phyloP scores from a whole-genome alignment of 306 rosid species.

The Gleditsia sinensis region DNA sequence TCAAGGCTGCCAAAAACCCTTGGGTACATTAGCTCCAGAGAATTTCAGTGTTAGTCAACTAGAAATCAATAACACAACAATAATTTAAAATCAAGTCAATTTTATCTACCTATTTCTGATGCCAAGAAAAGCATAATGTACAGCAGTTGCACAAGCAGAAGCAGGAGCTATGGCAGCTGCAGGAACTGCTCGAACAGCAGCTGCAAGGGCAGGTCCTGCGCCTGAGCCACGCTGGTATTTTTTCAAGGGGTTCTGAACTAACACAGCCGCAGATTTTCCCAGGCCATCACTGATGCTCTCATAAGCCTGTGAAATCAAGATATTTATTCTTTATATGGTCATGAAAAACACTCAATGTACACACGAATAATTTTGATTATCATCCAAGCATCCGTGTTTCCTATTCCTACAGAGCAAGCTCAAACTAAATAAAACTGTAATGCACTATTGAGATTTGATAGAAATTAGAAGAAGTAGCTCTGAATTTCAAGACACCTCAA shows the following conservation, averaged over 20 bases:
- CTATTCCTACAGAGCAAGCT: background rate
- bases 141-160: slow-evolving; percentile 96
- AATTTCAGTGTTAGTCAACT: background rate
- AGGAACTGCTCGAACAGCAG: slow-evolving; percentile 89
- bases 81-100: slow-evolving; percentile 24
- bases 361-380: background rate
- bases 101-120: slow-evolving; percentile 81
- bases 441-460: background rate
- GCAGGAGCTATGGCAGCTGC: slow-evolving; percentile 96
- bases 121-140: slow-evolving; percentile 88
- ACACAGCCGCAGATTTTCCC: slow-evolving; percentile 94
- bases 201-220: slow-evolving; percentile 85
- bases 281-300: slow-evolving; percentile 92
- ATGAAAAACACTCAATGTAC: slow-evolving; percentile 5
- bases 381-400: slow-evolving; percentile 9
- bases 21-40: slow-evolving; percentile 29
- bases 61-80: slow-evolving; percentile 19
- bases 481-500: background rate
- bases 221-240: slow-evolving; percentile 92
- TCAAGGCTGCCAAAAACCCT: slow-evolving; percentile 71
- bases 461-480: background rate
- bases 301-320: slow-evolving; percentile 66
- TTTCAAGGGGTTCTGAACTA: slow-evolving; percentile 82
- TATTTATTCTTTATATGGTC: slow-evolving; percentile 15
- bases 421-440: background rate